Conservation (phyloP, 768 basidiomycete species). For the Crepidotus variabilis region DNA sequence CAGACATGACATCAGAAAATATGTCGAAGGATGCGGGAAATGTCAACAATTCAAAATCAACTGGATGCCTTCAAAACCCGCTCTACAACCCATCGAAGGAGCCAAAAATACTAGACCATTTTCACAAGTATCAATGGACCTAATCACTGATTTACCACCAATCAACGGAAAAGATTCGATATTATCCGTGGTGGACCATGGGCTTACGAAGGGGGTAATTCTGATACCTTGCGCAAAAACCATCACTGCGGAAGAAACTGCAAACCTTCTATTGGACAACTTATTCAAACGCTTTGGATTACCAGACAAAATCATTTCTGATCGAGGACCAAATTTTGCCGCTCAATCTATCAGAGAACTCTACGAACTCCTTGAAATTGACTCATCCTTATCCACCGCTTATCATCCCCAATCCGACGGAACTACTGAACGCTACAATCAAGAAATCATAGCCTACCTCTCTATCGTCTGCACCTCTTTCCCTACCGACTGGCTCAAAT, state of each 20-base stretch:
- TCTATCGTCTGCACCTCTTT: conserved; percentile 12
- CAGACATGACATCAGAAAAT: not conserved
- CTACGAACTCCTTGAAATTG: conserved; percentile 7
- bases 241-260: conserved; percentile 10
- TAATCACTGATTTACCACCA: conserved; percentile 26
- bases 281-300: conserved; percentile 23
- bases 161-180: conserved; percentile 27
- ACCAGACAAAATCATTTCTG: conserved; percentile 19
- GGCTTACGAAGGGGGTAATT: conserved; percentile 12
- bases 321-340: conserved; percentile 21
- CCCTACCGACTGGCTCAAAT: conserved; percentile 11
- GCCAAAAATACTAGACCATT: not conserved
- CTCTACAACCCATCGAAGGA: not conserved
- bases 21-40: not conserved
- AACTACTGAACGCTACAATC: conserved; percentile 17
- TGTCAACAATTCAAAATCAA: conserved; percentile 1
- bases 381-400: conserved; percentile 3
- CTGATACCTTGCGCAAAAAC: conserved; percentile 14
- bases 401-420: conserved; percentile 19
- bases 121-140: conserved; percentile 27
- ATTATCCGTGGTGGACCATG: conserved; percentile 20
- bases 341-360: conserved; percentile 18
- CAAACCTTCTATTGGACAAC: conserved; percentile 14
- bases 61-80: not conserved
- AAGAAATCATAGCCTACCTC: conserved; percentile 19